Evolutionary conservation across 73 alveolate genomes (phyloP), one percentile per base, ranked within the genome.

Genomic region (Paramecium biaurelia): DNA sequence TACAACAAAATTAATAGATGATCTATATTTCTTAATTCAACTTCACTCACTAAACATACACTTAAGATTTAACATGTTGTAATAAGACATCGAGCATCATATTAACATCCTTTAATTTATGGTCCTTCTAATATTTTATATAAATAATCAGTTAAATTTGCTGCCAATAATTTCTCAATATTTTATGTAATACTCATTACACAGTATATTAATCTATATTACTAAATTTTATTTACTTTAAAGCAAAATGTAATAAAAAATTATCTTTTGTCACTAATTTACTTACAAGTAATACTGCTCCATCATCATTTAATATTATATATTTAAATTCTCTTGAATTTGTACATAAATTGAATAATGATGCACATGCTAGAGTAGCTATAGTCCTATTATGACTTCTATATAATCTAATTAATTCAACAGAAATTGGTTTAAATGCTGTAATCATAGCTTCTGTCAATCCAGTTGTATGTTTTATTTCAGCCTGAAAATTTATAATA

Each of bases 151-250:
- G 87, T 74, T 38, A 74, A 74, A 38, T 74, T 32, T 30, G 35
- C 47, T 10, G 67, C n/a, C 14, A 35, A 34, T 74, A 74, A 7
- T 20, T 38, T 32, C 18, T 74, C 87, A 30, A 74, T 38, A 74
- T 74, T 74, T 74, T 74, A 74, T 14, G 87, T 74, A 14, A 74
- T 74, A 74, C 87, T 74, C 87, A 74, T 74, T 14, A 38, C 59
- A 35, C 59, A 74, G 18, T 74, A 74, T 74, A 74, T 74, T 35
- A 74, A 38, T 74, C 68, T 53, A 53, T 18, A 53, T 53, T 20
- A 53, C 23, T 3, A 18, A 18, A 53, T 4, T 35, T n/a, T n/a
- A 53, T 53, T 53, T 53, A 53, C 68, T 74, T 74, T n/a, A 74
- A 74, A 35, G 87, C 47, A 35, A 74, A 74, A 74, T 74, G 56